phyloP scores from a whole-genome alignment of 345 rosid genomes.

The Salix suchowensis region DNA sequence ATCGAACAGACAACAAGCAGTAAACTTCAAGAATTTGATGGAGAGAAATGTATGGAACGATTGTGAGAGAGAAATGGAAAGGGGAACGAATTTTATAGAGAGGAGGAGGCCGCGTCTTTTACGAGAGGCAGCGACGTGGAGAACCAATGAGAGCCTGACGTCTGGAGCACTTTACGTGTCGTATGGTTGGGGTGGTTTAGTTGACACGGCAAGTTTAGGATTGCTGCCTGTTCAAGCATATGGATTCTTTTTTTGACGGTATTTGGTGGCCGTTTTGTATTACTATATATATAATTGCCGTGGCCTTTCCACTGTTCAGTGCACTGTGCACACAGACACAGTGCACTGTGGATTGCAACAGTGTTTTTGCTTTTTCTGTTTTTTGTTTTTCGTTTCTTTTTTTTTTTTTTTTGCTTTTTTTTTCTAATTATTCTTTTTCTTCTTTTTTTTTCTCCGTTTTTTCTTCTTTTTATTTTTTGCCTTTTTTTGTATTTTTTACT shows the following conservation, averaged over 20 bases:
- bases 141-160: not conserved
- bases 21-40: not conserved
- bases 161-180: slow-evolving; percentile 6
- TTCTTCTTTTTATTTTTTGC: too few species aligned
- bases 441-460: too few species aligned
- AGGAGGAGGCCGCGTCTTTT: not conserved
- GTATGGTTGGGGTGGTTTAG: not conserved
- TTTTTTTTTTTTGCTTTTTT: too few species aligned
- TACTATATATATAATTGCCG: too few species aligned
- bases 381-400: too few species aligned
- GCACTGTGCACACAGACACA: too few species aligned
- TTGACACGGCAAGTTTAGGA: not conserved
- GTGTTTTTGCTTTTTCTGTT: too few species aligned
- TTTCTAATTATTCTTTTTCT: too few species aligned
- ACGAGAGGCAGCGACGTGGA: not conserved
- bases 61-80: not conserved
- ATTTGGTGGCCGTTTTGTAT: slow-evolving; percentile 1
- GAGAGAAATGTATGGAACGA: not conserved
- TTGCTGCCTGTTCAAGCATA: too few species aligned
- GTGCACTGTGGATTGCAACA: too few species aligned
- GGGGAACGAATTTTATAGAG: slow-evolving; percentile 11
- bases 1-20: not conserved
- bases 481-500: too few species aligned
- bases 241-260: not conserved
- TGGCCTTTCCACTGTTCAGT: too few species aligned